Percentiles rank a stretch among this genome's conserved stretches.
phyloP scores from a whole-genome alignment of 495 filamentous ascomycete species.

The Lepraria neglecta region DNA sequence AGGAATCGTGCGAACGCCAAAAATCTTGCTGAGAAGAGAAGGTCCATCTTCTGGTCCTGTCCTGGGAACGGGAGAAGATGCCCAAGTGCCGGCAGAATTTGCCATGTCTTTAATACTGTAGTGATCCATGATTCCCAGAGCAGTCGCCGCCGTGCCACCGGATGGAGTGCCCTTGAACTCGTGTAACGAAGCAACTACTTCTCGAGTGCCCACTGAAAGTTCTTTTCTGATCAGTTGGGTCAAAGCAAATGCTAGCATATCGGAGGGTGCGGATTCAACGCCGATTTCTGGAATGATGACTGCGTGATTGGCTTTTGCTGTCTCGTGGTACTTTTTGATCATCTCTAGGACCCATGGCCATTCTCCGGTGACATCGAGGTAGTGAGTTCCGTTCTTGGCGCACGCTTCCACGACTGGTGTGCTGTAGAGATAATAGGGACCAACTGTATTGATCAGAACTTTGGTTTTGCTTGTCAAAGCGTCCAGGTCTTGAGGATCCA shows the following conservation, averaged over 20 bases:
- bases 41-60: constrained; percentile 34
- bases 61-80: constrained; percentile 56
- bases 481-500: constrained; percentile 58
- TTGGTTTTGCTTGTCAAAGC: constrained; percentile 66
- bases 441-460: constrained; percentile 75
- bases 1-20: constrained; percentile 56
- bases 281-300: constrained; percentile 84
- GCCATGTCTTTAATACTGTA: constrained; percentile 53
- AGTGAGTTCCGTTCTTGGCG: constrained; percentile 80
- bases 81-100: constrained; percentile 54
- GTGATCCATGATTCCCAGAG: constrained; percentile 56
- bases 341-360: constrained; percentile 72
- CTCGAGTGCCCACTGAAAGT: constrained; percentile 47
- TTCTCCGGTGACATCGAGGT: constrained; percentile 87
- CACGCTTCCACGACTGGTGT: constrained; percentile 82
- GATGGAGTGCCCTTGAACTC: constrained; percentile 60
- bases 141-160: constrained; percentile 66
- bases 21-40: constrained; percentile 37
- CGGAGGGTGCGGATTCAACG: constrained; percentile 78
- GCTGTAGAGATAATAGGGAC: constrained; percentile 75
- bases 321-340: constrained; percentile 71
- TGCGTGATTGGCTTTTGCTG: constrained; percentile 66
- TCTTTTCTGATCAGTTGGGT: constrained; percentile 57
- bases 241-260: constrained; percentile 68
- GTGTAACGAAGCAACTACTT: constrained; percentile 57